Evolutionary conservation across 2,329 filamentous ascomycete genomes (phyloP).

Genomic region (Fusarium circinatum): DNA sequence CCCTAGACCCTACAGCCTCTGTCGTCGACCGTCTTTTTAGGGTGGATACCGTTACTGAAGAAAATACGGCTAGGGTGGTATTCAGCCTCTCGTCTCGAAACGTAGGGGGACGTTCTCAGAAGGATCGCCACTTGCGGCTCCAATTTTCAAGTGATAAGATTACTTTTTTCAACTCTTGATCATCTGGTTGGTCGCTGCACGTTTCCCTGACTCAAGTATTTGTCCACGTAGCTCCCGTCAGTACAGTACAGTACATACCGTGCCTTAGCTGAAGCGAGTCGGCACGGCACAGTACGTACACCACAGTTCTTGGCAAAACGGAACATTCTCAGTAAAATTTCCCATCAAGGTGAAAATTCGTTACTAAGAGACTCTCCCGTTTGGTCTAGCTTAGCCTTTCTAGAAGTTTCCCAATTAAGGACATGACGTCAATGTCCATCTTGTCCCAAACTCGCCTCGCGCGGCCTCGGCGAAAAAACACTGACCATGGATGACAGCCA

Average conservation of each 20-base stretch:
- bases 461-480: conserved; percentile 16
- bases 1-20: conserved; percentile 15
- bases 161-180: not conserved
- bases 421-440: conserved; percentile 24
- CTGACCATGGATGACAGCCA: conserved; percentile 4
- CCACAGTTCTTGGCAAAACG: not conserved
- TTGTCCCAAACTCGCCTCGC: conserved; percentile 13
- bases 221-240: conserved; percentile 26
- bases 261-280: not conserved
- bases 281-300: not conserved
- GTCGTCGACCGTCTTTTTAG: conserved; percentile 22
- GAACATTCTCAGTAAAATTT: not conserved
- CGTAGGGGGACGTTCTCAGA: not conserved
- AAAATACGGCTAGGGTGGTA: conserved; percentile 33
- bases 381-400: conserved; percentile 9
- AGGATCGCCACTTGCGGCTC: conserved; percentile 34
- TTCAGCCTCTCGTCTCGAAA: not conserved
- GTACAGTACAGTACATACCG: not conserved
- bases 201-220: conserved; percentile 31
- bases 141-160: conserved; percentile 33
- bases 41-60: conserved; percentile 31
- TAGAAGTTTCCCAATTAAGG: conserved; percentile 17
- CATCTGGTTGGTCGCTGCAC: conserved; percentile 20
- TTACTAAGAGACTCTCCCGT: not conserved
- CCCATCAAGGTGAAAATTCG: conserved; percentile 24